These are phyloP conservation scores for Saussurea involucrata DNA, from an alignment of 129 eudicot genomes.

Conservation along the genomic window DNA sequence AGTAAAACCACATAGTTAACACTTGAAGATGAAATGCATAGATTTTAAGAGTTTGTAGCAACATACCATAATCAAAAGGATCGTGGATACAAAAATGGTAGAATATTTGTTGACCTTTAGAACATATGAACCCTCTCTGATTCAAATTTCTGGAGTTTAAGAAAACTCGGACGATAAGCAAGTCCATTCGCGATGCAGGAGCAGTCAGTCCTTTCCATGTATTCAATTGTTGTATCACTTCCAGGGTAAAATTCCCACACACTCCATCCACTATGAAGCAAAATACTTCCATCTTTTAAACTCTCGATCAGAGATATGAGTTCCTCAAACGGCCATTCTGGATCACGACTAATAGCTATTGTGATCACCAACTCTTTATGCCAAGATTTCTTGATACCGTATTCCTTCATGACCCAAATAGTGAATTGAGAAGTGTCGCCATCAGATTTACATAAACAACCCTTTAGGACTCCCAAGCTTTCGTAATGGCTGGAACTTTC, in stretches of 20 bases:
- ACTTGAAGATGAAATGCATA: too few species aligned
- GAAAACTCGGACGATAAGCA: background rate
- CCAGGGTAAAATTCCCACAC: slow-evolving; percentile 5
- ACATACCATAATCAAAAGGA: too few species aligned
- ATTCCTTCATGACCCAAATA: slow-evolving; percentile 60
- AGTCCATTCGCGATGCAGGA: background rate
- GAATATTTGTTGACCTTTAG: background rate
- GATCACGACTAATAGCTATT: background rate
- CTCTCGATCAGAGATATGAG: slow-evolving; percentile 1
- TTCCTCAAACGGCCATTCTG: slow-evolving; percentile 14
- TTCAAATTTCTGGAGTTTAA: background rate
- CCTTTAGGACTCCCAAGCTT: slow-evolving; percentile 28
- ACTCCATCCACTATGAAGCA: background rate
- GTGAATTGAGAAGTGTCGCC: slow-evolving; percentile 15
- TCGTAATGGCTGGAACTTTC: too few species aligned
- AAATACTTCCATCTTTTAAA: slow-evolving; percentile 22
- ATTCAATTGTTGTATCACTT: background rate
- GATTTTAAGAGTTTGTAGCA: too few species aligned
- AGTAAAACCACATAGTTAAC: too few species aligned
- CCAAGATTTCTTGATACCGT: slow-evolving; percentile 48
- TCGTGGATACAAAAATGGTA: too few species aligned
- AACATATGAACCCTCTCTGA: background rate
- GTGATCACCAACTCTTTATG: slow-evolving; percentile 35
- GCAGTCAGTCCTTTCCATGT: background rate
- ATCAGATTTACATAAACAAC: slow-evolving; percentile 40